Evolutionary conservation across 139 green algal species (phyloP).

Genomic region (Picochlorum costavermella): DNA sequence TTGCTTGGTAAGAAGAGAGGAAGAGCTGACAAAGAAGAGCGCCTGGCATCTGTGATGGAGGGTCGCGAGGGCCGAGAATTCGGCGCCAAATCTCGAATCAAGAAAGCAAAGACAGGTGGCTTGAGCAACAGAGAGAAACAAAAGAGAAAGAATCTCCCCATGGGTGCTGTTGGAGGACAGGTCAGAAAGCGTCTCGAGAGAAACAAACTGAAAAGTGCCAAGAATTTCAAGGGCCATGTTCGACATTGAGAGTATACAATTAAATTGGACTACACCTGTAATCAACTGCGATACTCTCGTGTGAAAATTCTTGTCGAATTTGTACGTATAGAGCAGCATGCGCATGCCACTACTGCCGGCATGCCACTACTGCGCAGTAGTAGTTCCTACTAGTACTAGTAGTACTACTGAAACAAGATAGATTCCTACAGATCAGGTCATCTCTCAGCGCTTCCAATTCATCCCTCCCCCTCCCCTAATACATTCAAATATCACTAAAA

Average conservation of each 20-base stretch:
- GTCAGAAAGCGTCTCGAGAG: constrained; percentile 15
- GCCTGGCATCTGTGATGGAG: constrained; percentile 55
- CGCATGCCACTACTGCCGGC: no score
- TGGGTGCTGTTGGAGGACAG: constrained; percentile 66
- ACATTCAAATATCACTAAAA: no score
- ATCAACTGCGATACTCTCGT: no score
- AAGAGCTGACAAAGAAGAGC: constrained; percentile 71
- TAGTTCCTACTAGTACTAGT: no score
- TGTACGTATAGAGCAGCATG: no score
- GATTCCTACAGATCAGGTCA: no score
- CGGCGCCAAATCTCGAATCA: constrained; percentile 39
- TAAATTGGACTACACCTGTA: no score
- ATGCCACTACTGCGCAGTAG: no score
- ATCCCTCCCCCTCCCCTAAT: no score
- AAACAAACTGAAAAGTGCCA: constrained; percentile 22
- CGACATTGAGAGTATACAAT: neutral
- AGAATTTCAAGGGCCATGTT: constrained; percentile 74
- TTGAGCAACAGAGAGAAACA: constrained; percentile 86
- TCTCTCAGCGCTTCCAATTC: no score
- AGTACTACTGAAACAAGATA: no score
- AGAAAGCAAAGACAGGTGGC: constrained; percentile 82
- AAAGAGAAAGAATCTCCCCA: constrained; percentile 75
- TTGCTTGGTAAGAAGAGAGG: constrained; percentile 51
- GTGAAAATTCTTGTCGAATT: no score
- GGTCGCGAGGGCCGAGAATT: constrained; percentile 78